Base-by-base conservation (phyloP, 164 flowering plant species). In the Umbellularia californica region DNA sequence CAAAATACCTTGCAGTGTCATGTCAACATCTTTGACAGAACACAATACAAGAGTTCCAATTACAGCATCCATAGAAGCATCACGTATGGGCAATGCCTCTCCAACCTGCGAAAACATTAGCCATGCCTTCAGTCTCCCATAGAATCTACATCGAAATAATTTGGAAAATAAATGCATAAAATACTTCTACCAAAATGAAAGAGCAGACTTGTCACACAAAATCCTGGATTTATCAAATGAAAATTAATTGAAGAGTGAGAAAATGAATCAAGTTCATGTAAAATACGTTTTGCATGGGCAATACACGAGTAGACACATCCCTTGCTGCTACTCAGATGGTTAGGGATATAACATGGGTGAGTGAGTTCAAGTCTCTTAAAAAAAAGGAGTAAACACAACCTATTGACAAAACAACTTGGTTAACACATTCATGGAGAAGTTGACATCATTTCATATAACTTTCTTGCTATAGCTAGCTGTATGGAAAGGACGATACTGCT, bases 41-140 rank as follows among this genome's bases (percentile, higher is more conserved):
- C 98, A 94, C 30, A 94, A 71, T 5, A 94, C 97, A 65, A 94
- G 91, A n/a, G 98, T 92, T 72, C 95, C 98, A 74, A 95, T 77
- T 60, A 93, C 96, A 17, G 89, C 97, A 85, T 95, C 97, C 79
- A 93, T 85, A 58, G 92, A 90, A 72, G 88, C 87, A 82, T 95
- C 94, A 68, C 65, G 50, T 62, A 88, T 24, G 41, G 97, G 97
- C 83, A 93, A 81, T 72, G 92, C 87, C 80, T 95, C 98, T 41
- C 87, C 94, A 77, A 95, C 97, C 98, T 92, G 50, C 25, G 78
- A 70, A 75, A 77, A 75, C 52, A 78, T 22, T 25, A 72, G 25
- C 23, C 47, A 20, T 28, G 52, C 41, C 72, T 71, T 66, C 52
- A 71, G 9, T 30, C 50, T 72, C 70, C 22, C 9, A 52, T 64